A percentile compares a stretch with the other conserved stretches of the same genome.
Evolutionary conservation across 2,329 filamentous ascomycete species (phyloP).

Genomic region (Fusarium circinatum): DNA sequence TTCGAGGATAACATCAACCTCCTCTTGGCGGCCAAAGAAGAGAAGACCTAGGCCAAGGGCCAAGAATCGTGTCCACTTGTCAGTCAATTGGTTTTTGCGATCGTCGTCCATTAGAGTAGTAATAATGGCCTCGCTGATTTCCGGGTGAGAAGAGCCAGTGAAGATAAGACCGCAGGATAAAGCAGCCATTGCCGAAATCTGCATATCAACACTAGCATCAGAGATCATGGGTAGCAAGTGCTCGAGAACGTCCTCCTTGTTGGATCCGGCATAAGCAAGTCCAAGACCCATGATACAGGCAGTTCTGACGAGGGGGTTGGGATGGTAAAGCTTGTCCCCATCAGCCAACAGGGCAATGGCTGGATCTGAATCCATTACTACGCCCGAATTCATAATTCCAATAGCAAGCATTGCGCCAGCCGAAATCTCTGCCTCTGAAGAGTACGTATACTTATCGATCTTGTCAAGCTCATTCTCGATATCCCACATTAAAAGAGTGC

Average conservation of each 20-base stretch:
- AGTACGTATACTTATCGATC: slow-evolving; percentile 94
- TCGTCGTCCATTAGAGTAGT: slow-evolving; percentile 95
- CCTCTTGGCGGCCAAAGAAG: slow-evolving; percentile 96
- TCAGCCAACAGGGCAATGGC: slow-evolving; percentile 88
- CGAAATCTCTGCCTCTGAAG: slow-evolving; percentile 81
- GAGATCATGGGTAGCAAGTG: slow-evolving; percentile 86
- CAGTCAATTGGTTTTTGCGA: slow-evolving; percentile 86
- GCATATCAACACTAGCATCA: slow-evolving; percentile 89
- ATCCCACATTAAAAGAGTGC: slow-evolving; percentile 93
- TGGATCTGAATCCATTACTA: slow-evolving; percentile 88
- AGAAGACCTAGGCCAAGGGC: slow-evolving; percentile 91
- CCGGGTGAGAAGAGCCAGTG: slow-evolving; percentile 89
- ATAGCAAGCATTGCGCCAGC: slow-evolving; percentile 93
- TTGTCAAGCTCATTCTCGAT: slow-evolving; percentile 91
- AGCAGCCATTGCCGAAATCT: slow-evolving; percentile 95
- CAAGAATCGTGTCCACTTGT: slow-evolving; percentile 99
- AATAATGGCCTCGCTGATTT: slow-evolving; percentile 91
- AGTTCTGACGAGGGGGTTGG: slow-evolving; percentile 80
- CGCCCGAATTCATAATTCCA: slow-evolving; percentile 94
- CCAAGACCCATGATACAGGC: slow-evolving; percentile 96
- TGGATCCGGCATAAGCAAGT: slow-evolving; percentile 92
- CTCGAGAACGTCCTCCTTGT: slow-evolving; percentile 89
- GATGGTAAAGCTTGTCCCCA: slow-evolving; percentile 78
- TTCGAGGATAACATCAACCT: slow-evolving; percentile 97
- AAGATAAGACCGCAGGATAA: slow-evolving; percentile 90